Evolutionary conservation across 345 rosid genomes (phyloP), one percentile per base, ranked within the genome.

Genomic region (Citrus inodora): DNA sequence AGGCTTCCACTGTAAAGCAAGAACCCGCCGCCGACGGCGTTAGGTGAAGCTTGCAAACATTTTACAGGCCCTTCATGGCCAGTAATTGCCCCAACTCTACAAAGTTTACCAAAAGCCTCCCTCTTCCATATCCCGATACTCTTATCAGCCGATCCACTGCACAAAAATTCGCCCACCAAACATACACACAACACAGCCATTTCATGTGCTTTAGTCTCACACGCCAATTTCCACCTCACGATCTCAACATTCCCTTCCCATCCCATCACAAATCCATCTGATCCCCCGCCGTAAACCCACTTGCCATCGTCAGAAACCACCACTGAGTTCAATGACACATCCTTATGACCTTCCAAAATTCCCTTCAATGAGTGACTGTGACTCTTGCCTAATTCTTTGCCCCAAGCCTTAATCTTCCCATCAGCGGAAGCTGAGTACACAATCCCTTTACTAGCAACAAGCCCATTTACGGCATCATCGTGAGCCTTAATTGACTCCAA

Each of bases 31-130:
- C 90, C 98, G 27, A 86, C 87, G 37, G 82, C 79, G 7, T 82
- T 77, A 1, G 87, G 82, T 33, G 91, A 93, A 17, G 90, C 98
- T 32, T 96, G 98, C 86, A 96, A 79, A 73, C 99, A 96, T 85
- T 92, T 96, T 14, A 96, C 95, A 1, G 99, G 98, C 33, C 95
- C 99, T 53, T 84, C 87, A 78, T 96, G 99, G 0, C 99, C 99
- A 42, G 64, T 85, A 17, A 96, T 87, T 67, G 82, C 81, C 35
- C 95, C 91, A 6, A 92, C 73, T 69, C 86, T 91, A 67, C 79
- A 65, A 3, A 94, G 86, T 68, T 79, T 80, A 5, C 88, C 91
- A 27, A 81, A 88, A 46, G 69, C 80, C 79, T 87, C 91, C 81
- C 92, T 87, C 79, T 67, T 90, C 98, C 98, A 96, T 68, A 96